A percentile compares a stretch with the other conserved stretches of the same genome.
phyloP scores from a whole-genome alignment of 441 rosid species.

The Adansonia grandidieri region DNA sequence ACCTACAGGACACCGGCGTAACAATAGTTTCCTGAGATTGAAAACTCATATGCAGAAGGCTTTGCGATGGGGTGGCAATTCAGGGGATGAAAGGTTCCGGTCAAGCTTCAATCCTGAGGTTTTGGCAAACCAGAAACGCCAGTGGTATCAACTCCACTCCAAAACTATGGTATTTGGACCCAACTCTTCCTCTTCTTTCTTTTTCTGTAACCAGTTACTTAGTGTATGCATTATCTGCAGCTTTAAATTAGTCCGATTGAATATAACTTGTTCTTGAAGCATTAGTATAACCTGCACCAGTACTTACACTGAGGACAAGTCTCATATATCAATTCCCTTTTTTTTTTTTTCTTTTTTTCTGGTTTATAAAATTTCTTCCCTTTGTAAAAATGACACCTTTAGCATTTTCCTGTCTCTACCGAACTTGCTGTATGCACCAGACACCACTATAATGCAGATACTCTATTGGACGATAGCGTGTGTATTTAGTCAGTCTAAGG shows the following conservation, averaged over 20 bases:
- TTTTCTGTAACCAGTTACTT: neutral
- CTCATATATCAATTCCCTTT: neutral
- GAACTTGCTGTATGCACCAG: neutral
- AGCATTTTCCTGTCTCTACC: neutral
- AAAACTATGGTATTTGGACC: conserved; percentile 61
- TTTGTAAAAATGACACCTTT: neutral
- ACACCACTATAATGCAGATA: neutral
- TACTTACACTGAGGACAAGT: neutral
- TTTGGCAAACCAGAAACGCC: conserved; percentile 93
- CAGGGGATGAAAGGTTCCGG: conserved; percentile 44
- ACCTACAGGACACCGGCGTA: conserved; percentile 43
- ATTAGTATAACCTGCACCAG: neutral
- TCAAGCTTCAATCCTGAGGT: conserved; percentile 91
- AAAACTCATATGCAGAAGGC: conserved; percentile 84
- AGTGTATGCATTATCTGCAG: neutral
- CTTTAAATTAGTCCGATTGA: neutral
- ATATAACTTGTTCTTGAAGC: conserved; percentile 10
- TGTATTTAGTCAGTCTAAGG: neutral
- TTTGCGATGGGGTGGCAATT: conserved; percentile 75
- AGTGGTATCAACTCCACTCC: conserved; percentile 96
- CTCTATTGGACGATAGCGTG: neutral
- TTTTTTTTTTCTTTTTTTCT: neutral
- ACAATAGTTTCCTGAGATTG: conserved; percentile 67
- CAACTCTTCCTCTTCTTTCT: conserved; percentile 22
- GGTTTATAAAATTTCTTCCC: neutral